phyloP scores from a whole-genome alignment of 306 rosid species.

The barrel medic (Medicago truncatula) region DNA sequence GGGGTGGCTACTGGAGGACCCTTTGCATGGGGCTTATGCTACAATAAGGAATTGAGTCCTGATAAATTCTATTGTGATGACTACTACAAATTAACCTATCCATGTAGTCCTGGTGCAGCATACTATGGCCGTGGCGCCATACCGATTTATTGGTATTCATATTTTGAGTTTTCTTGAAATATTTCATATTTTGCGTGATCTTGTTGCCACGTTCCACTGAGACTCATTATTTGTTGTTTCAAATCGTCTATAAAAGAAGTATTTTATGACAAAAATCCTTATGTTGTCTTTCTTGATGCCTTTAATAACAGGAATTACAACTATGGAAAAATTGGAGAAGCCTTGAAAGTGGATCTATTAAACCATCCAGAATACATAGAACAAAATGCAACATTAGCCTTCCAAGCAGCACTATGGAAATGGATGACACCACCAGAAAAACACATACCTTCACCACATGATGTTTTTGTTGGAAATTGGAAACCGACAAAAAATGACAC shows the following conservation, averaged over 20 bases:
- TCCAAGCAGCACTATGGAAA: slow-evolving; percentile 82
- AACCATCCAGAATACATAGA: slow-evolving; percentile 92
- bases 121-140: slow-evolving; percentile 98
- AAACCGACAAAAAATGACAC: slow-evolving; percentile 96
- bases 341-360: slow-evolving; percentile 75
- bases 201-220: too few species aligned
- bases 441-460: slow-evolving; percentile 85
- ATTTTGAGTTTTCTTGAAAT: too few species aligned
- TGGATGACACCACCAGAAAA: slow-evolving; percentile 91
- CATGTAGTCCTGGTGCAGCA: slow-evolving; percentile 86
- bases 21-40: slow-evolving; percentile 97
- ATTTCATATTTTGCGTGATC: too few species aligned
- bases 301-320: slow-evolving; percentile 76
- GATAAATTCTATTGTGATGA: slow-evolving; percentile 87
- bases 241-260: neutral
- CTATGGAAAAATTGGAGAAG: slow-evolving; percentile 79
- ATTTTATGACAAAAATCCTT: slow-evolving; percentile 5
- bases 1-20: slow-evolving; percentile 99
- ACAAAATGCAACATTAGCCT: slow-evolving; percentile 90
- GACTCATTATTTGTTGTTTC: too few species aligned
- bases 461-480: slow-evolving; percentile 83
- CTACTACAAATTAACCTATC: slow-evolving; percentile 77
- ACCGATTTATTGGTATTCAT: slow-evolving; percentile 82
- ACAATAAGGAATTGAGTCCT: slow-evolving; percentile 92
- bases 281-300: slow-evolving; percentile 28